phyloP scores from a whole-genome alignment of 257 asterid species.

The Thymus quinquecostatus region DNA sequence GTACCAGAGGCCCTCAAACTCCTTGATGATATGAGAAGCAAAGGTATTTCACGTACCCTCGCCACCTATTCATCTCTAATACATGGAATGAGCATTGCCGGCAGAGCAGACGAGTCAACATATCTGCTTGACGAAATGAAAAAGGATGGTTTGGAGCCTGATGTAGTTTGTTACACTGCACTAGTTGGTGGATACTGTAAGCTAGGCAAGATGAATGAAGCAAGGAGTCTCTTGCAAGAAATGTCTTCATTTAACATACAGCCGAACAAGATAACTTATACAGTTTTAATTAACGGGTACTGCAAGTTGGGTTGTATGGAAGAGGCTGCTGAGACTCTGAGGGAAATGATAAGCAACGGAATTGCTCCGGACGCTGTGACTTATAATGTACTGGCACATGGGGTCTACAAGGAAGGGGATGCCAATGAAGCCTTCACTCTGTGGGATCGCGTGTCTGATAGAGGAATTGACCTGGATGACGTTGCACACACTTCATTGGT shows the following conservation, averaged over 20 bases:
- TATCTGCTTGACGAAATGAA: slow-evolving; percentile 60
- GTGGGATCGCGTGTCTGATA: slow-evolving; percentile 59
- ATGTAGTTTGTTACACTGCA: slow-evolving; percentile 87
- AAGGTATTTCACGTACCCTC: slow-evolving; percentile 53
- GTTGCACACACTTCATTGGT: slow-evolving; percentile 69
- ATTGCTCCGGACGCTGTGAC: slow-evolving; percentile 72
- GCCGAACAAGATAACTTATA: slow-evolving; percentile 83
- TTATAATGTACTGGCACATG: slow-evolving; percentile 59
- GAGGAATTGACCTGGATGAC: slow-evolving; percentile 64
- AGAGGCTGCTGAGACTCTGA: slow-evolving; percentile 56
- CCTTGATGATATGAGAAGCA: slow-evolving; percentile 66
- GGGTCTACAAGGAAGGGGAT: slow-evolving; percentile 63
- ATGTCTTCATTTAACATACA: slow-evolving; percentile 56
- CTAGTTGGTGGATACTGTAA: slow-evolving; percentile 76
- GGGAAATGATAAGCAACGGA: slow-evolving; percentile 71
- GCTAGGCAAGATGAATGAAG: slow-evolving; percentile 76
- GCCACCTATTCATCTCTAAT: slow-evolving; percentile 72
- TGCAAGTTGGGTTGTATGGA: slow-evolving; percentile 60
- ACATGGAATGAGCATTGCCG: slow-evolving; percentile 68
- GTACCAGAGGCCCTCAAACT: slow-evolving; percentile 62
- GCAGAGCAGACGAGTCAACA: slow-evolving; percentile 57
- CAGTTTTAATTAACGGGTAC: slow-evolving; percentile 68
- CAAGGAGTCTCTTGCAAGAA: slow-evolving; percentile 55
- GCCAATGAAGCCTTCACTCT: slow-evolving; percentile 56
- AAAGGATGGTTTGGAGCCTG: slow-evolving; percentile 62